A percentile compares a stretch with the other conserved stretches of the same genome.
phyloP scores from a whole-genome alignment of 352 stramenopile species.

The Phytophthora uliginosa region DNA sequence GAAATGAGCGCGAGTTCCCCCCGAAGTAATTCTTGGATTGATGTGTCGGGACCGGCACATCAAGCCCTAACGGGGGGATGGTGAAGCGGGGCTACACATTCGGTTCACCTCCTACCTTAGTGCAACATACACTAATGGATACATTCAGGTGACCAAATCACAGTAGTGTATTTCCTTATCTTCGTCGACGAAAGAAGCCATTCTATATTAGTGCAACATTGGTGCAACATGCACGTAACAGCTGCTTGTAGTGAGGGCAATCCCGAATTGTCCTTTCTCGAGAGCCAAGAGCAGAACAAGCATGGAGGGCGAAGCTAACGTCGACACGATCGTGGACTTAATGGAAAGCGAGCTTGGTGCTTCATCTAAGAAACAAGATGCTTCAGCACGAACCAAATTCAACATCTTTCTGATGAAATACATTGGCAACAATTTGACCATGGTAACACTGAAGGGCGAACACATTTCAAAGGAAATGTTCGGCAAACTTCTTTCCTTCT shows the following conservation, averaged over 20 bases:
- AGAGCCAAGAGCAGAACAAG: neutral
- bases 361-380: conserved; percentile 2
- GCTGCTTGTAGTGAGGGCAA: neutral
- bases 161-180: neutral
- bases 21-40: too few species aligned
- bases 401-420: neutral
- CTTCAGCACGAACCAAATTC: conserved; percentile 7
- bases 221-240: neutral
- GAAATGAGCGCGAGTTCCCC: too few species aligned
- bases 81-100: too few species aligned
- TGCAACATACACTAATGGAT: too few species aligned
- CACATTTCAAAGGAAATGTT: conserved; percentile 14
- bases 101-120: too few species aligned
- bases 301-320: neutral
- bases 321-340: neutral
- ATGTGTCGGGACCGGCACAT: too few species aligned
- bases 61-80: too few species aligned
- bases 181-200: neutral
- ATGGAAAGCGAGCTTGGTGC: conserved; percentile 1
- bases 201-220: neutral
- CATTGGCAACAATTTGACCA: neutral
- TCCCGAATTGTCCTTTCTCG: neutral
- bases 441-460: neutral
- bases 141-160: too few species aligned
- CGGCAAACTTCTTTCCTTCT: conserved; percentile 6